These are phyloP conservation scores for Didymosphaeria variabile DNA, from an alignment of 2,329 filamentous ascomycete genomes.

Conservation along the genomic window DNA sequence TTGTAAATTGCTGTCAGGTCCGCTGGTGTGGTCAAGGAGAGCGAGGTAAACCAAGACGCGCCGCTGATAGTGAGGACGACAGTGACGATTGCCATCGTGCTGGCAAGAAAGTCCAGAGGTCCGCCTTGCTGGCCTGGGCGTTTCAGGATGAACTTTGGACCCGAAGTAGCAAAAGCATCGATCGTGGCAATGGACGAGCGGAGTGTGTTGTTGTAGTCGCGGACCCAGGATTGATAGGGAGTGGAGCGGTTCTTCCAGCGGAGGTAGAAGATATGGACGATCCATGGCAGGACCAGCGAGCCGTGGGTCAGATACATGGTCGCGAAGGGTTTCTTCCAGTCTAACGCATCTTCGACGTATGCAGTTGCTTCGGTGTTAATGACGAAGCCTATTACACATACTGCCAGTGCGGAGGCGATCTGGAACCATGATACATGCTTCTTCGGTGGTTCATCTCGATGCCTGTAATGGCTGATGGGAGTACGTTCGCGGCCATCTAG, in stretches of 20 bases:
- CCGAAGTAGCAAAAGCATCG: not conserved
- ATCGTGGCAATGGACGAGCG: not conserved
- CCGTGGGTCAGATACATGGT: not conserved
- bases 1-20: not conserved
- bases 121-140: not conserved
- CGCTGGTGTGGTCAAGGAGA: not conserved
- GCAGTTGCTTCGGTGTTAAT: not conserved
- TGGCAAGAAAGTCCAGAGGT: not conserved
- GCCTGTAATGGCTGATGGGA: not conserved
- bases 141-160: not conserved
- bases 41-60: not conserved
- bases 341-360: not conserved
- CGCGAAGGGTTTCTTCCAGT: not conserved
- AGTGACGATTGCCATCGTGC: not conserved
- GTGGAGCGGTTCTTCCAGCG: constrained; percentile 1
- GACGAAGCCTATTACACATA: not conserved
- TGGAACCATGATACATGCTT: not conserved
- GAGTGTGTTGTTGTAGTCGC: not conserved
- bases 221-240: not conserved
- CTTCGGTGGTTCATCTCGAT: not conserved
- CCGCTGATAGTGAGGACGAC: not conserved
- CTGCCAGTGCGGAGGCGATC: not conserved
- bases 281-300: not conserved
- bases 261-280: not conserved
- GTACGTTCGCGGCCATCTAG: not conserved